These are phyloP conservation scores for Parastagonospora avenae DNA, from an alignment of 2,329 filamentous ascomycete species.

Conservation along the genomic window DNA sequence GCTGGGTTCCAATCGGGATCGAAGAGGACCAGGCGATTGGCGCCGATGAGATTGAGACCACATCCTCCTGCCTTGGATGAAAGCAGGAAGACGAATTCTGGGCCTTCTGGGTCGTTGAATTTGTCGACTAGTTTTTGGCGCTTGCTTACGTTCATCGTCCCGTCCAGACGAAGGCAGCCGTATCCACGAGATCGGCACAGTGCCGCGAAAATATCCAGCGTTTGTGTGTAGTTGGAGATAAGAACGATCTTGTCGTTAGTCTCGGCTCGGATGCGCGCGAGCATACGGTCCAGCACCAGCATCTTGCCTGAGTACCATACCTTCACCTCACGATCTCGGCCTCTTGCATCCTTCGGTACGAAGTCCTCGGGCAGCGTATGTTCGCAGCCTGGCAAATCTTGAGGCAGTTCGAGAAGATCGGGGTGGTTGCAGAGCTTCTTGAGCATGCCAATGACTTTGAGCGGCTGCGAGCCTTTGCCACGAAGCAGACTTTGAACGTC, in stretches of 20 bases:
- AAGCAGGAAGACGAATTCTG: slow-evolving; percentile 93
- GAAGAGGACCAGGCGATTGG: slow-evolving; percentile 92
- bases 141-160: slow-evolving; percentile 97
- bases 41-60: slow-evolving; percentile 92
- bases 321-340: slow-evolving; percentile 89
- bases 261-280: slow-evolving; percentile 90
- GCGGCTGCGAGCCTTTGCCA: slow-evolving; percentile 91
- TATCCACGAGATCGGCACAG: slow-evolving; percentile 86
- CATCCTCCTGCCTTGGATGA: slow-evolving; percentile 97
- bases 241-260: slow-evolving; percentile 99
- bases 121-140: slow-evolving; percentile 96
- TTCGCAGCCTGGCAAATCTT: slow-evolving; percentile 88
- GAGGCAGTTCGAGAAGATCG: slow-evolving; percentile 81
- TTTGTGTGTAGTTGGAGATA: slow-evolving; percentile 98
- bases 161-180: slow-evolving; percentile 86
- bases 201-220: slow-evolving; percentile 89
- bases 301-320: slow-evolving; percentile 98
- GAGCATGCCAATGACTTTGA: slow-evolving; percentile 94
- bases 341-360: slow-evolving; percentile 82
- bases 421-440: slow-evolving; percentile 99
- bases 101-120: slow-evolving; percentile 91
- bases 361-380: slow-evolving; percentile 82
- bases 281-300: slow-evolving; percentile 97
- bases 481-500: slow-evolving; percentile 90
- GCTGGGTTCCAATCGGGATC: slow-evolving; percentile 97